phyloP scores from a whole-genome alignment of 768 basidiomycete species.

The Xerocomellus chrysenteron region DNA sequence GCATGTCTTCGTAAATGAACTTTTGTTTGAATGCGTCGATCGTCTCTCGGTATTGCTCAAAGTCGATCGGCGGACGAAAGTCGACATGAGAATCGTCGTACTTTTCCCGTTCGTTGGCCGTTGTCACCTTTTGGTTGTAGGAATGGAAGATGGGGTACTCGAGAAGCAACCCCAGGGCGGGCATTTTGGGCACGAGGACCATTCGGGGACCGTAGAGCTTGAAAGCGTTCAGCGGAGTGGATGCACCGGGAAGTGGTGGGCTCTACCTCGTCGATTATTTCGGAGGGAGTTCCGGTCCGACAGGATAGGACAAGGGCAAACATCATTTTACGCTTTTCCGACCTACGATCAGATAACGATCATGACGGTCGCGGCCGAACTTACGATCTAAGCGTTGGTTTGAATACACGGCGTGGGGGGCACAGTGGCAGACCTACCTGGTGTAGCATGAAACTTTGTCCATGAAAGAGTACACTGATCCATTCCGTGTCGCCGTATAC shows the following conservation, averaged over 20 bases:
- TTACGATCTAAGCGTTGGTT: constrained; percentile 29
- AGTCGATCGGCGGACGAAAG: constrained; percentile 71
- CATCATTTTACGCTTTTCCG: constrained; percentile 92
- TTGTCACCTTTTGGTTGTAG: constrained; percentile 62
- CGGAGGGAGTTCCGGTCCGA: constrained; percentile 71
- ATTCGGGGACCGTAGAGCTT: constrained; percentile 75
- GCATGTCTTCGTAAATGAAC: constrained; percentile 85
- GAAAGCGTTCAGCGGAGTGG: neutral
- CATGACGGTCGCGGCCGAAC: constrained; percentile 7
- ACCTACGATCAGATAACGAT: constrained; percentile 8
- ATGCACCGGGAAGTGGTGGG: neutral
- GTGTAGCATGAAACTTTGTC: constrained; percentile 98
- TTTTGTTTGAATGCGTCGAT: constrained; percentile 84
- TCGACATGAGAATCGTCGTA: constrained; percentile 54
- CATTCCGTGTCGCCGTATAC: constrained; percentile 92
- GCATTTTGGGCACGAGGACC: constrained; percentile 93
- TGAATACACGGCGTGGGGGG: constrained; percentile 22
- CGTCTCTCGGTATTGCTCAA: constrained; percentile 58
- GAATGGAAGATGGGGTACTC: constrained; percentile 82
- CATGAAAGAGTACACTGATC: constrained; percentile 91
- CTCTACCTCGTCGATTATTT: constrained; percentile 70
- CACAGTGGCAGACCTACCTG: constrained; percentile 59
- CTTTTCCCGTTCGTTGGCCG: constrained; percentile 41
- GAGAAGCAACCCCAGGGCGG: constrained; percentile 87
- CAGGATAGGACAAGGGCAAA: constrained; percentile 75